Evolutionary conservation across 352 stramenopile genomes (phyloP), one percentile per base, ranked within the genome.

Genomic region (Detonula confervacea): DNA sequence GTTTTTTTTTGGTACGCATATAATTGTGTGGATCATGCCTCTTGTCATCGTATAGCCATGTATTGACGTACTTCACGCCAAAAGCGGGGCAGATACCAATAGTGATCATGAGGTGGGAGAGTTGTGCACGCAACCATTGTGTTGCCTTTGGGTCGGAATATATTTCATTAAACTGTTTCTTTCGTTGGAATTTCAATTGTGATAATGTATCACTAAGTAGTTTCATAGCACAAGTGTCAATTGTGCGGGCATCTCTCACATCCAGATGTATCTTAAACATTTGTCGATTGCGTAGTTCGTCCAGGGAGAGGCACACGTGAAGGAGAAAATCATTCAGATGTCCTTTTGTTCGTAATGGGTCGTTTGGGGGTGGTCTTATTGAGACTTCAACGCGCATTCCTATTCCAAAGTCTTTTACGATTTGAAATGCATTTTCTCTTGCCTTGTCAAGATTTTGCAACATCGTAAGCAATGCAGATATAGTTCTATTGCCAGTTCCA

Each of bases 311-410:
- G 11, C 6, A 27, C 24, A 54, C 57, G 46, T 20, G 29, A 67
- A 52, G 33, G 30, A 69, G 60, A 27, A 69, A 37, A 52, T 71
- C 62, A 61, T 71, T 71, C 25, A 61, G 61, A 25, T 71, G 62
- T 29, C 62, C 62, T 37, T 37, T n/a, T 24, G 47, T 24, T 22
- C 62, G 33, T 12, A 71, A 24, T 11, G 11, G 2, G 35, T 71
- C 62, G 22, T 44, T 61, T 2, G 20, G 5, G 20, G 25, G 49
- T 61, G 62, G 62, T 49, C 62, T 44, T 52, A 71, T 71, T 16
- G 62, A 71, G 7, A 59, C 25, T 61, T 71, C 62, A 49, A 71
- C 61, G 6, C 62, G 18, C 14, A 44, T 42, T 4, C 22, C 9
- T 60, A 71, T 61, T n/a, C 62, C 62, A 27, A 61, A 3, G n/a